Evolutionary conservation across 169 alveolate genomes (phyloP).

Genomic region (Prorocentrum cordatum): DNA sequence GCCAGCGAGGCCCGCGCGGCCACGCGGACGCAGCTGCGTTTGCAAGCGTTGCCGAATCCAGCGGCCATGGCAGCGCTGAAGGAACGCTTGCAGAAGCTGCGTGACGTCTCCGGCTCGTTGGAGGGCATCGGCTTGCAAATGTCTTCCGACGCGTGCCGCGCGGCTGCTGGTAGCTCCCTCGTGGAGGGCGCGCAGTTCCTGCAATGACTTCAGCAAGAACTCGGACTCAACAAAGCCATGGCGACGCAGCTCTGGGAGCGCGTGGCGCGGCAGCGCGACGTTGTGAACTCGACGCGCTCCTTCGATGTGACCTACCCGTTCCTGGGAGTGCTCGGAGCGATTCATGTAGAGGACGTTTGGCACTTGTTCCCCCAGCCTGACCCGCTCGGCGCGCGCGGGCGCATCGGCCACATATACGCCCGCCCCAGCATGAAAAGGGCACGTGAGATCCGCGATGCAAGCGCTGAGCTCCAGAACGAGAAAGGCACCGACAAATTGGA

Average conservation of each 20-base stretch:
- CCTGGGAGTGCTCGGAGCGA: not conserved
- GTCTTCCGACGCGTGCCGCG: not conserved
- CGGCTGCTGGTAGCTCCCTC: not conserved
- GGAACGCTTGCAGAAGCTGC: not conserved
- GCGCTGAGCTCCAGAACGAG: not conserved
- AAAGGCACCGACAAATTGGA: not conserved
- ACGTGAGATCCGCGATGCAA: not conserved
- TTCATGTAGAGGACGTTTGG: not conserved
- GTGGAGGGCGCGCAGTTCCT: slow-evolving; percentile 17
- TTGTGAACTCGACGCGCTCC: not conserved
- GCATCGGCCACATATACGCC: not conserved
- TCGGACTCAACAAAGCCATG: slow-evolving; percentile 13
- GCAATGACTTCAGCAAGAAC: slow-evolving; percentile 7
- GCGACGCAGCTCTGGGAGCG: slow-evolving; percentile 34
- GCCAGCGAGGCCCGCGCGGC: not conserved
- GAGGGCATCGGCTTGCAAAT: slow-evolving; percentile 11
- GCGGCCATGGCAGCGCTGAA: not conserved
- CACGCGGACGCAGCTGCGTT: not conserved
- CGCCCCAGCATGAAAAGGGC: slow-evolving; percentile 22
- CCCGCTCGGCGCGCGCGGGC: slow-evolving; percentile 5
- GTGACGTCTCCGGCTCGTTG: not conserved
- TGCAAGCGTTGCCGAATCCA: not conserved
- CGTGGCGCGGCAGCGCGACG: slow-evolving; percentile 16
- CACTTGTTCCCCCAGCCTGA: not conserved
- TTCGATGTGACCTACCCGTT: slow-evolving; percentile 14